Base-by-base conservation (phyloP, 2,329 filamentous ascomycete species). In the Alternaria brassicae region DNA sequence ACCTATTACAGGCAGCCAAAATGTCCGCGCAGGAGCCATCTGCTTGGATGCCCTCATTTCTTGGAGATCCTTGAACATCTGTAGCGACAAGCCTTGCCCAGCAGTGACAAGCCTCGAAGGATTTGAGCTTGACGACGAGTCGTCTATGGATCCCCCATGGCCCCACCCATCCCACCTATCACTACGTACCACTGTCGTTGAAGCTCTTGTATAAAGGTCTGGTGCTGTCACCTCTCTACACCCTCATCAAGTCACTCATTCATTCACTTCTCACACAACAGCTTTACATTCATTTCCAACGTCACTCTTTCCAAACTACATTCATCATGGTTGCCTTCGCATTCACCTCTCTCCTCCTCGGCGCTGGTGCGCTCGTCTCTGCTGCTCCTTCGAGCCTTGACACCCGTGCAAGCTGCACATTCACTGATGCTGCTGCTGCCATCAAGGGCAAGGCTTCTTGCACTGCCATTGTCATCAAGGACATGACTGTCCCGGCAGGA, bases 401-500 rank as follows among this genome's bases (percentile, higher is more conserved):
- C 41, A 57, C 64, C 52, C 68, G 69, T 54, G 71, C 74, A n/a
- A 73, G 75, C 58, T 88, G 86, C 75, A 87, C 84, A 13, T 87
- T 88, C 71, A 85, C 81, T 41, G 80, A 81, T 51, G 81, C 83
- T 51, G 78, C 81, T 4, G 68, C 79, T 4, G 84, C 83, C 42
- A 81, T 77, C 60, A 79, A 79, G 60, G 79, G 79, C 67, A 85
- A 86, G 74, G 68, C 72, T 7, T 79, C 79, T 13, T 89, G 87
- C 75, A 78, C 84, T 10, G 81, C 78, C 49, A 87, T 89, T 60
- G 73, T 82, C 19, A 77, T 89, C 19, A 81, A 80, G 58, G 79
- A 80, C 63, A 81, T 89, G 44, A 76, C 76, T 17, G 86, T 89
- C 13, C 86, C 87, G 3, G 82, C 85, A 6, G 86, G 86, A 21